Evolutionary conservation across 306 rosid species (phyloP), one percentile per base, ranked within the genome.

Genomic region (Prunus padus): DNA sequence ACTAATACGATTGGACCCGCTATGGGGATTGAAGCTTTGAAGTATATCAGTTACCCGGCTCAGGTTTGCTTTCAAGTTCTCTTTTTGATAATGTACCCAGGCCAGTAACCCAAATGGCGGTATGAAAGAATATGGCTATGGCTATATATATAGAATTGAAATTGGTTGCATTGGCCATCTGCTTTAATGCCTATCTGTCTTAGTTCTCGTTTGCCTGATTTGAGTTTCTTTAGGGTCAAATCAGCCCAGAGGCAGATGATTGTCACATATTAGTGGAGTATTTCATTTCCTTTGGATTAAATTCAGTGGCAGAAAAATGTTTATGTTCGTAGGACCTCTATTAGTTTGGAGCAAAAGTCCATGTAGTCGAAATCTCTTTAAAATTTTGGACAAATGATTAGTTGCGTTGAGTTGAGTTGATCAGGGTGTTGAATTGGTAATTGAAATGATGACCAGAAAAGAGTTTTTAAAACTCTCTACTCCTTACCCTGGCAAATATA

Each of bases 1-100:
- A 92, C 99, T 3, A 96, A 96, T 57, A 92, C 99, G 19, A 96
- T 96, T 82, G 99, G 99, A 79, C 99, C 99, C 4, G 99, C 99
- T 46, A 96, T 96, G 99, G 99, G 99, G 77, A 96, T 96, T 66
- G 97, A 96, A 84, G 98, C 99, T 42, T 84, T 96, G 70, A 96
- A 92, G 84, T 96, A 92, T 87, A 92, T 96, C 64, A 96, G 98
- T 76, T 96, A 95, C 76, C 99, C 99, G 33, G 99, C 99, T 18
- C 99, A 95, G 97, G 99, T 77, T 77, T 80, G 84, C 61, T 76
- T 56, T 20, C 63, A 56, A n/a, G 22, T 23, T 19, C n/a, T 3
- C 9, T 25, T 51, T 63, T 61, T 69, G 13, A 18, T 70, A 62
- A 28, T 2, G 62, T 77, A 42, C 18, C 16, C 3, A 56, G 30